phyloP scores from a whole-genome alignment of 1,139 yeast species.

The Torulaspora pretoriensis region DNA sequence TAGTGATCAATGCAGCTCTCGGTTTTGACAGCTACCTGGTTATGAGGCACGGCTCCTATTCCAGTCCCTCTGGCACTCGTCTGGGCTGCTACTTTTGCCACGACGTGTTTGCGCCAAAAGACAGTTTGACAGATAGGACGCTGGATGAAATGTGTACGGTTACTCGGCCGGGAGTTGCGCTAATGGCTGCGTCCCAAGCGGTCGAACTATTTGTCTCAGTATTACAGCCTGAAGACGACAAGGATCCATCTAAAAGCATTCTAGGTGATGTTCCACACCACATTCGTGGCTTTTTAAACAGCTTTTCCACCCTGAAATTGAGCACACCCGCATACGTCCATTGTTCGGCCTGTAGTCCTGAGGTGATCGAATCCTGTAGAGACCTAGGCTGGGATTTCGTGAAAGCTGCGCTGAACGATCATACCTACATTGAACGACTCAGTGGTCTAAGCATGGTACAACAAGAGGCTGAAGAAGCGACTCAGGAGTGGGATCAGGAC shows the following conservation, averaged over 20 bases:
- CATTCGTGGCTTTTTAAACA: conserved; percentile 73
- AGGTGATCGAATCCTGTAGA: conserved; percentile 50
- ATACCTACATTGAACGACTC: conserved; percentile 62
- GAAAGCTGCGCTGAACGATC: conserved; percentile 57
- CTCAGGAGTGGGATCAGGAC: conserved; percentile 42
- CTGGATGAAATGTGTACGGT: conserved; percentile 98
- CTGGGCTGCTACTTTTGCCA: conserved; percentile 94
- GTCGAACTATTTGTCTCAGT: conserved; percentile 77
- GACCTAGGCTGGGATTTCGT: conserved; percentile 78
- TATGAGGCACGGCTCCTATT: conserved; percentile 74
- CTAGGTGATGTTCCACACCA: conserved; percentile 86
- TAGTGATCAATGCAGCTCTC: conserved; percentile 84
- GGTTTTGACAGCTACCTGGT: conserved; percentile 93
- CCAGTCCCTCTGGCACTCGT: conserved; percentile 33
- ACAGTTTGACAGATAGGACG: conserved; percentile 77
- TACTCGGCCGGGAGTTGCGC: conserved; percentile 92
- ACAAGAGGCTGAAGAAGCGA: conserved; percentile 63
- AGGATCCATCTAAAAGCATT: conserved; percentile 45
- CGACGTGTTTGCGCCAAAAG: conserved; percentile 91
- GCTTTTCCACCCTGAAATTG: conserved; percentile 59
- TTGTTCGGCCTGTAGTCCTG: conserved; percentile 81
- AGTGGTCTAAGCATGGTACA: conserved; percentile 77
- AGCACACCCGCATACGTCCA: conserved; percentile 65
- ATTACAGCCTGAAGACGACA: conserved; percentile 59
- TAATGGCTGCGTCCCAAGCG: conserved; percentile 80